Evolutionary conservation across 805 yeast genomes (phyloP).

Genomic region (Saccharomyces mikatae): DNA sequence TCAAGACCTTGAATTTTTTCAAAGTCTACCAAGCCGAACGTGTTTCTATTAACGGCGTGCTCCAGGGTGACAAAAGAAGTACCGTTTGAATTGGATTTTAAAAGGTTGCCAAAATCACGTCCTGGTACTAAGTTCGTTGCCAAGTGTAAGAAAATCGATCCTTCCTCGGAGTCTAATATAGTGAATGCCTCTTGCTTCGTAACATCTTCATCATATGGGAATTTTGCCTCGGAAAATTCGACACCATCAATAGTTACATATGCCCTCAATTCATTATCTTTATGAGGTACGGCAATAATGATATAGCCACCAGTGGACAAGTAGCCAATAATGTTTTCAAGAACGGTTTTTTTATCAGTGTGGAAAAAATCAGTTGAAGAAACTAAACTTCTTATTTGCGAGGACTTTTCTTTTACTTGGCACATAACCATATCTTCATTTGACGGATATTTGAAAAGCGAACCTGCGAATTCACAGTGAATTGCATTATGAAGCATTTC

Average conservation of each 20-base stretch:
- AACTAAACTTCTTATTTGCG: conserved; percentile 28
- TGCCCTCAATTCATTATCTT: conserved; percentile 50
- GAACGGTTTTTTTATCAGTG: conserved; percentile 32
- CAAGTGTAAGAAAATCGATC: conserved; percentile 74
- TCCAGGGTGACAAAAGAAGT: conserved; percentile 69
- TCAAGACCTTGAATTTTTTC: conserved; percentile 77
- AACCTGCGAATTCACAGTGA: conserved; percentile 62
- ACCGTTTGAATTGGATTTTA: conserved; percentile 89
- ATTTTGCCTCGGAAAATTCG: conserved; percentile 66
- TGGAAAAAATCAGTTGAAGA: conserved; percentile 50
- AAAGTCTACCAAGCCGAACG: conserved; percentile 74
- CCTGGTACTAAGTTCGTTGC: conserved; percentile 49
- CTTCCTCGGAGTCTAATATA: conserved; percentile 60
- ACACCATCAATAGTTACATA: conserved; percentile 72
- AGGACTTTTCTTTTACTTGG: conserved; percentile 36
- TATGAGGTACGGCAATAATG: conserved; percentile 57
- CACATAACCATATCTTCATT: conserved; percentile 58
- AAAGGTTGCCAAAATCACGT: conserved; percentile 66
- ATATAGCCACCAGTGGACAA: conserved; percentile 65
- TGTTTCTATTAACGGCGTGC: conserved; percentile 65
- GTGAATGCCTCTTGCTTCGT: conserved; percentile 68
- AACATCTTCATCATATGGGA: conserved; percentile 58
- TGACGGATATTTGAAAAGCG: conserved; percentile 37
- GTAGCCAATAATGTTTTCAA: conserved; percentile 61
- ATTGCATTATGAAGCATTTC: conserved; percentile 45